Base-by-base conservation (phyloP, 2,329 filamentous ascomycete genomes). In the Rhexocercosporidium sp. region DNA sequence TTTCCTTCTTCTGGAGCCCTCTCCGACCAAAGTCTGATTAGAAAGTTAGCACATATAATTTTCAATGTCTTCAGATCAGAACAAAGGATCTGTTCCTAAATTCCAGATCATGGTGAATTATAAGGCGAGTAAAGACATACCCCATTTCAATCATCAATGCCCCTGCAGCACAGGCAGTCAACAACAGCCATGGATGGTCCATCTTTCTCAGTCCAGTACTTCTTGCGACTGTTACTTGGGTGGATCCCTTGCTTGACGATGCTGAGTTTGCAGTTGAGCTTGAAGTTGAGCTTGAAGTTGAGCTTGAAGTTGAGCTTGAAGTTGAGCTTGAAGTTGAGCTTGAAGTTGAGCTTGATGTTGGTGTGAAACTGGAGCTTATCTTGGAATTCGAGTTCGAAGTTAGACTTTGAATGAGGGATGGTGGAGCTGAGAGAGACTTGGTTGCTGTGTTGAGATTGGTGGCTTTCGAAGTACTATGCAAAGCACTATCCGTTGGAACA, bases 21-120 rank as follows among this genome's bases (percentile, higher is more conserved):
- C 27, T 53, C 49, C 7, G 49, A 31, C 53, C 53, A 57, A 37
- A n/a, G n/a, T n/a, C n/a, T n/a, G n/a, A n/a, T n/a, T n/a, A n/a
- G n/a, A n/a, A n/a, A n/a, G n/a, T n/a, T n/a, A n/a, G n/a, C n/a
- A n/a, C n/a, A n/a, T n/a, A n/a, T n/a, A n/a, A n/a, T n/a, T n/a
- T n/a, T n/a, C n/a, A n/a, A n/a, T n/a, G n/a, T n/a, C n/a, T n/a
- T n/a, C n/a, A n/a, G n/a, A n/a, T n/a, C n/a, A n/a, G n/a, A n/a
- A n/a, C n/a, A n/a, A n/a, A n/a, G n/a, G n/a, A n/a, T n/a, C n/a
- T n/a, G n/a, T n/a, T n/a, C n/a, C n/a, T n/a, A n/a, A n/a, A n/a
- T n/a, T n/a, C n/a, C n/a, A n/a, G n/a, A n/a, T n/a, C n/a, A n/a
- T n/a, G n/a, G n/a, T n/a, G n/a, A n/a, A n/a, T n/a, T n/a, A n/a